These are phyloP conservation scores for Kalmusia sp. DNA, from an alignment of 2,329 filamentous ascomycete genomes.

Conservation along the genomic window DNA sequence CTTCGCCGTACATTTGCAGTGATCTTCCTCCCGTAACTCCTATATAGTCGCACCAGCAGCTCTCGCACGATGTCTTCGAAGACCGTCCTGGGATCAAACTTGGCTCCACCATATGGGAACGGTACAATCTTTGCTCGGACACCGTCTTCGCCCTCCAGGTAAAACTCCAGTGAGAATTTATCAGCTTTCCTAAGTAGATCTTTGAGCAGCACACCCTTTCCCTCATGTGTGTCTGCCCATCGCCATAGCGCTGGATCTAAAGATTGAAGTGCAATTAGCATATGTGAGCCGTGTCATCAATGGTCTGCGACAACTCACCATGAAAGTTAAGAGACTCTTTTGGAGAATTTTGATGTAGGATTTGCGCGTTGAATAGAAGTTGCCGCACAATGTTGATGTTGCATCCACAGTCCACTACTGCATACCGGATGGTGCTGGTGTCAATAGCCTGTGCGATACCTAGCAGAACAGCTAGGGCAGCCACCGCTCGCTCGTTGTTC, in stretches of 20 bases:
- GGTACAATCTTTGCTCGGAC: slow-evolving; percentile 31
- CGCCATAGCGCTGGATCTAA: slow-evolving; percentile 40
- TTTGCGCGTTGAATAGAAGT: slow-evolving; percentile 44
- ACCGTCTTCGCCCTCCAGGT: slow-evolving; percentile 38
- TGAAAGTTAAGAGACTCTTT: slow-evolving; percentile 37
- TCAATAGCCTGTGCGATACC: slow-evolving; percentile 37
- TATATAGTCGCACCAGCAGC: slow-evolving; percentile 38
- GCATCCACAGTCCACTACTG: slow-evolving; percentile 39
- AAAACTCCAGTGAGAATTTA: slow-evolving; percentile 42
- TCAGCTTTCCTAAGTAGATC: slow-evolving; percentile 39
- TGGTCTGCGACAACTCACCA: neutral
- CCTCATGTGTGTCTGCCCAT: slow-evolving; percentile 39
- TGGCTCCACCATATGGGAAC: slow-evolving; percentile 43
- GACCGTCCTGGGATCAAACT: slow-evolving; percentile 36
- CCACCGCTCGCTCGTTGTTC: slow-evolving; percentile 38
- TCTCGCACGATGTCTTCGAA: slow-evolving; percentile 35
- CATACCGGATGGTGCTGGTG: slow-evolving; percentile 36
- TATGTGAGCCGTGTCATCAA: neutral
- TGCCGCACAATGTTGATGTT: slow-evolving; percentile 37
- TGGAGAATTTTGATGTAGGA: slow-evolving; percentile 24
- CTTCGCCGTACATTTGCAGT: slow-evolving; percentile 26
- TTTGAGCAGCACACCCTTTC: slow-evolving; percentile 36
- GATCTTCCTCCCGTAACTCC: slow-evolving; percentile 42
- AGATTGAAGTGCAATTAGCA: neutral
- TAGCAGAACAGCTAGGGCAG: slow-evolving; percentile 40